Conservation (phyloP, 805 yeast species). For the Wickerhamomyces bisporus region DNA sequence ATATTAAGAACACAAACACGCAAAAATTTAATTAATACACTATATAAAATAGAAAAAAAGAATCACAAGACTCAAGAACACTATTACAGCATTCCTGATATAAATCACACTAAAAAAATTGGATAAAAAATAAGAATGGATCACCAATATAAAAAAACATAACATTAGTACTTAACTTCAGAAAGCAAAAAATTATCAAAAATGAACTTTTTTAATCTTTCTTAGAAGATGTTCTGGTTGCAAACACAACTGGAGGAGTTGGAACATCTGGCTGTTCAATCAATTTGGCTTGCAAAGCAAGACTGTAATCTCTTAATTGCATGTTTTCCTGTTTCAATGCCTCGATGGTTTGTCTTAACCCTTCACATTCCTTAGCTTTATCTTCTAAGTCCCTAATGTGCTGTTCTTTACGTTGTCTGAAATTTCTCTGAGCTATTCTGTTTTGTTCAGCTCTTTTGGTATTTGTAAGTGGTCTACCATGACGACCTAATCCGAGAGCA, state of each 20-base stretch:
- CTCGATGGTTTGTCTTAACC: slow-evolving; percentile 59
- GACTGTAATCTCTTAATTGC: slow-evolving; percentile 66
- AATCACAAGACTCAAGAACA: too few relatives aligned
- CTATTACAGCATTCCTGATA: too few relatives aligned
- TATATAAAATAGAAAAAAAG: too few relatives aligned
- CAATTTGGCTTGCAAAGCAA: slow-evolving; percentile 63
- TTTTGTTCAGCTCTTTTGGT: slow-evolving; percentile 90
- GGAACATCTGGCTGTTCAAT: slow-evolving; percentile 45
- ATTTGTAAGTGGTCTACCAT: slow-evolving; percentile 40
- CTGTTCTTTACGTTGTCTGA: slow-evolving; percentile 77
- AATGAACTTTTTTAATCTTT: slow-evolving; percentile 10
- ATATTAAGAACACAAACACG: too few relatives aligned
- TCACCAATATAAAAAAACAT: too few relatives aligned
- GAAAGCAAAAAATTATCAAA: neutral
- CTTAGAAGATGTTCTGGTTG: slow-evolving; percentile 6
- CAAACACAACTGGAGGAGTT: slow-evolving; percentile 31
- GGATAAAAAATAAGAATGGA: too few relatives aligned
- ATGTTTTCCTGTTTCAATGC: slow-evolving; percentile 65
- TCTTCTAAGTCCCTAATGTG: slow-evolving; percentile 76
- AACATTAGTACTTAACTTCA: too few relatives aligned
- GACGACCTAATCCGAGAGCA: slow-evolving; percentile 14
- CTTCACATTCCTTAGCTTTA: slow-evolving; percentile 58
- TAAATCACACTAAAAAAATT: too few relatives aligned
- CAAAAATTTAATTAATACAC: too few relatives aligned
- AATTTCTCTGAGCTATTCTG: slow-evolving; percentile 87